Evolutionary conservation across 1,284 basidiomycete genomes (phyloP), one percentile per base, ranked within the genome.

Genomic region (Ganoderma sp.): DNA sequence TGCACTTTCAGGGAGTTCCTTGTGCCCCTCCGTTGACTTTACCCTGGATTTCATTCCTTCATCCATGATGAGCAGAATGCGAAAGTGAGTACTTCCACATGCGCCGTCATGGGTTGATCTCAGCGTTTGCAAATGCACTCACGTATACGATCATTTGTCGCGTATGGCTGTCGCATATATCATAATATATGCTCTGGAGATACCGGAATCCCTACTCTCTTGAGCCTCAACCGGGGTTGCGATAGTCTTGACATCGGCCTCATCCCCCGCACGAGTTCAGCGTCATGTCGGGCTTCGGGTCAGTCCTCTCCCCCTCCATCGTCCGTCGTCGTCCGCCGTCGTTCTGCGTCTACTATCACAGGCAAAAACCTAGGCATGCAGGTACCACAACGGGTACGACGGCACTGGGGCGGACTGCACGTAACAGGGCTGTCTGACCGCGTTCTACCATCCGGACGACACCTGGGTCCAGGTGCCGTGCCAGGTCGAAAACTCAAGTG

Each of bases 191-290:
- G 6, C 15, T 15, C 17, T 19, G 41, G 17, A 17, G 15, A 8
- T n/a, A 7, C n/a, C n/a, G 4, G 19, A 48, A 4, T 6, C n/a
- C 19, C 9, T 19, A n/a, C 19, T 2, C 19, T 19, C 6, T 48
- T n/a, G 7, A 1, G 19, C 15, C 15, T 17, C 45, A 22, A 7
- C 34, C 19, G 19, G n/a, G 15, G 3, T 5, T n/a, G 19, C 45
- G 19, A n/a, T 19, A 9, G 6, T n/a, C n/a, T n/a, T 10, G 84
- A 85, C 69, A 76, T 85, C 59, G 83, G 82, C 67, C 75, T 85
- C 70, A 85, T 85, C 52, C 1, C 0, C 82, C 82, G 15, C 80
- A 81, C 69, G 73, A 73, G 3, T 78, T 78, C 72, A 79, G 77
- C 68, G 80, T 80, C 39, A 70, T 75, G 10, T 74, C 75, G 10